Conservation (phyloP, 176 grass and related monocot species). For the Tillandsia fasciculata region DNA sequence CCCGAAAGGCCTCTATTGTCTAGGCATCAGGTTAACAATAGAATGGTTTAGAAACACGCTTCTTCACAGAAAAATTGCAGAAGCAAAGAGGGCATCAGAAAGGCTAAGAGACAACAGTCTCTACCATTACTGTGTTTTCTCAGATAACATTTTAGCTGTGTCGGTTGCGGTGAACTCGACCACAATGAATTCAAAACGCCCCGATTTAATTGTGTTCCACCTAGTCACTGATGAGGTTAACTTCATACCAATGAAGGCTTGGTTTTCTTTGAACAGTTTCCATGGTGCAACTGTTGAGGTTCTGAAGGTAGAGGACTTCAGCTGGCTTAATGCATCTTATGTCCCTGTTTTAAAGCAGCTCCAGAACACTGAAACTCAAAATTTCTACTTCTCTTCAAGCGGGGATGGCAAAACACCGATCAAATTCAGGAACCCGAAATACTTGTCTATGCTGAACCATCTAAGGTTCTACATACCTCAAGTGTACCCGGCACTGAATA, state of each 20-base stretch:
- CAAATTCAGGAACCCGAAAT: conserved; percentile 98
- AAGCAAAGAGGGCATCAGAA: conserved; percentile 37
- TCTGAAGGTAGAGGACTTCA: conserved; percentile 84
- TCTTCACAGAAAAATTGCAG: conserved; percentile 56
- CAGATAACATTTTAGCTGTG: conserved; percentile 88
- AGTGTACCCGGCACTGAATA: conserved; percentile 81
- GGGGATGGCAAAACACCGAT: conserved; percentile 60
- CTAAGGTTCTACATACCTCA: conserved; percentile 93
- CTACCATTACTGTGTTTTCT: conserved; percentile 89
- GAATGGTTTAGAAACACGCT: conserved; percentile 73
- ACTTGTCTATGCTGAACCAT: conserved; percentile 96
- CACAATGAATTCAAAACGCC: conserved; percentile 55
- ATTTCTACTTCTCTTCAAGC: conserved; percentile 86
- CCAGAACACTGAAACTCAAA: conserved; percentile 84
- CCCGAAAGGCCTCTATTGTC: conserved; percentile 89
- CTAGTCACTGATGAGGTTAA: conserved; percentile 95
- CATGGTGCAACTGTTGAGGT: conserved; percentile 78
- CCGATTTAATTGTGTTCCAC: conserved; percentile 85
- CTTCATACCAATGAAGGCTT: conserved; percentile 81
- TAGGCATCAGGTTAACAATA: conserved; percentile 72
- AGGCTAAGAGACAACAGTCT: conserved; percentile 74
- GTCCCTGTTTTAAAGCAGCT: conserved; percentile 94
- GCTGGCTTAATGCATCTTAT: conserved; percentile 88
- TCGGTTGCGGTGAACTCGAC: conserved; percentile 92
- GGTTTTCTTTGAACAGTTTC: conserved; percentile 82